A percentile compares a stretch with the other conserved stretches of the same genome.
phyloP scores from a whole-genome alignment of 225 moss, liverwort and hornwort species.

The Anthoceros angustus region DNA sequence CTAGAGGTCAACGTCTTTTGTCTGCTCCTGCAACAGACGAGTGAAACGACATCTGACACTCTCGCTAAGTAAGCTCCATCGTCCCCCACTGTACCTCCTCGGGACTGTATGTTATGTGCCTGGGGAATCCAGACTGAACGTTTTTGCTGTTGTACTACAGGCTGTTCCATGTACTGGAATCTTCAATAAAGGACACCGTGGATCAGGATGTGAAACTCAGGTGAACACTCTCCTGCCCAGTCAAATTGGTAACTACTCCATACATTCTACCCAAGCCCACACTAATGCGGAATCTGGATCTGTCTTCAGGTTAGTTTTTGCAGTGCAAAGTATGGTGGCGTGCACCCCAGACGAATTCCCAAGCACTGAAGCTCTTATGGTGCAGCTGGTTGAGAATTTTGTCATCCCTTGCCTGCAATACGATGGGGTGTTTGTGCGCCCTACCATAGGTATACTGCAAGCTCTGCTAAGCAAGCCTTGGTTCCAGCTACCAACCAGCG shows the following conservation, averaged over 20 bases:
- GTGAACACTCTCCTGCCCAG: neutral
- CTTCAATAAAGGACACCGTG: neutral
- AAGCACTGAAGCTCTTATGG: neutral
- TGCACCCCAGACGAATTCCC: neutral
- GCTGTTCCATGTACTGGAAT: neutral
- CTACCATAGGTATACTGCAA: neutral
- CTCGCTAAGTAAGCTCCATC: conserved; percentile 31
- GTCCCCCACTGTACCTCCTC: neutral
- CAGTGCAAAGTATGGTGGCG: neutral
- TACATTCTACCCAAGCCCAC: neutral
- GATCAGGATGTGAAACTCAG: neutral
- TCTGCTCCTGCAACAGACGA: conserved; percentile 39
- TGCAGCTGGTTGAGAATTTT: neutral
- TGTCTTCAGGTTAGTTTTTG: neutral
- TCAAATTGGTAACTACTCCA: neutral
- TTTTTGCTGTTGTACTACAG: neutral
- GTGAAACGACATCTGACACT: conserved; percentile 22
- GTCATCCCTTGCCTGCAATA: neutral
- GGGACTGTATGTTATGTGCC: neutral
- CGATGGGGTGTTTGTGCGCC: neutral
- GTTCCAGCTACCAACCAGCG: neutral
- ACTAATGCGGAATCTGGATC: neutral
- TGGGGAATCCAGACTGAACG: neutral
- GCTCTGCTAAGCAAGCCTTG: conserved; percentile 1
- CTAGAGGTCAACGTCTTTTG: conserved; percentile 62